Evolutionary conservation across 345 rosid genomes (phyloP), one percentile per base, ranked within the genome.

Genomic region (Eutrema yunnanense): DNA sequence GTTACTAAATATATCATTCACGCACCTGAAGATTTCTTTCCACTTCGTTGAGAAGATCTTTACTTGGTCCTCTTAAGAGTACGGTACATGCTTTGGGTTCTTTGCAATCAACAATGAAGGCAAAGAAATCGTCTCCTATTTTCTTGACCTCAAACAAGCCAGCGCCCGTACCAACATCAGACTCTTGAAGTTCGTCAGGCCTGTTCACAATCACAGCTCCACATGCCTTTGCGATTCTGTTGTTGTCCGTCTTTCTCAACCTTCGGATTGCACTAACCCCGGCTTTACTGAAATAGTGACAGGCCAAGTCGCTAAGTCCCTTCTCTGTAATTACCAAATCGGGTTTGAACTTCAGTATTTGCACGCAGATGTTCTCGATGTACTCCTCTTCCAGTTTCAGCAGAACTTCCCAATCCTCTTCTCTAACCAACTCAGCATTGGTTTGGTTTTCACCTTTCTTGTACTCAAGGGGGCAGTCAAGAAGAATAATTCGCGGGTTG

Each of bases 391-490:
- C 98, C 85, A 91, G 84, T 81, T 86, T 91, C 80, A 94, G 67
- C 63, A 94, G 80, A 37, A 88, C 82, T 78, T 78, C 86, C 98
- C 98, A 94, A 72, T 92, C 97, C 71, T 92, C 99, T 83, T 95
- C 97, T 75, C 77, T 87, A 40, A 89, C 86, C 83, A 95, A 66
- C 79, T 94, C 97, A 0, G 96, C 98, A 77, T 91, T 94, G 65
- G 98, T 94, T 78, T 94, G 98, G 83, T 89, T 94, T 86, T 94
- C 98, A 11, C 98, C 98, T 73, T 94, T 94, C 82, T 94, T 94
- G 86, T 94, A 91, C 85, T 94, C 98, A 38, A 94, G 87, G n/a
- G 98, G 97, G 49, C 85, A 86, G 65, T 94, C 97, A 52, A 94
- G 95, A 73, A 94, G 97, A 59, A 91, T 86, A 71, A 94, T 74